Percentiles rank a stretch among this genome's conserved stretches.
phyloP scores from a whole-genome alignment of 352 stramenopile genomes.

The Pythium aristosporum region DNA sequence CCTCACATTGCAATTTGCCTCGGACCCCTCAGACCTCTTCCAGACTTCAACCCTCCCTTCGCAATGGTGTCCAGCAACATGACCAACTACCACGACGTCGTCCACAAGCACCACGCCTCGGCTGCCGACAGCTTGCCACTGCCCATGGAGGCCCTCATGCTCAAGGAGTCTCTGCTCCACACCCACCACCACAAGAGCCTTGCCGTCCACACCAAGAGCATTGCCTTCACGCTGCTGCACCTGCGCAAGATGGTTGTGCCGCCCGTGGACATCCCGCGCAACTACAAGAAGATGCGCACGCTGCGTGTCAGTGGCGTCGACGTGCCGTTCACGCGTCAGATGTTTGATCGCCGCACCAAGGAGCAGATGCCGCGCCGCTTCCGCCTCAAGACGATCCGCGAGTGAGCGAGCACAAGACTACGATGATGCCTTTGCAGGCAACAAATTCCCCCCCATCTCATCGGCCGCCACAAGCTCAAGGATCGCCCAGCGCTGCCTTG shows the following conservation, averaged over 20 bases:
- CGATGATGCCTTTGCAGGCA: not conserved
- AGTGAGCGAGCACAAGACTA: slow-evolving; percentile 1
- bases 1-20: slow-evolving; percentile 15
- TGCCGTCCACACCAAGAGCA: slow-evolving; percentile 35
- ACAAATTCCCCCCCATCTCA: not conserved
- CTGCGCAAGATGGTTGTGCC: slow-evolving; percentile 53
- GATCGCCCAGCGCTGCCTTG: not conserved
- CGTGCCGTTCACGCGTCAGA: slow-evolving; percentile 55
- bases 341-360: slow-evolving; percentile 51
- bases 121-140: slow-evolving; percentile 1
- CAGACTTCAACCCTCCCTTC: not conserved
- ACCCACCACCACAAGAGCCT: slow-evolving; percentile 25
- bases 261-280: slow-evolving; percentile 46
- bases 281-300: slow-evolving; percentile 32
- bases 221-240: slow-evolving; percentile 46
- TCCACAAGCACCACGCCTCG: slow-evolving; percentile 8
- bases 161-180: slow-evolving; percentile 46
- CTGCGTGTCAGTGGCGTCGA: slow-evolving; percentile 40
- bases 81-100: slow-evolving; percentile 16
- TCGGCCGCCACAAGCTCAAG: not conserved
- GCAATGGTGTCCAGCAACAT: slow-evolving; percentile 21
- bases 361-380: slow-evolving; percentile 12
- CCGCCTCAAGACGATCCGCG: slow-evolving; percentile 23
- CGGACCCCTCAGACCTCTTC: not conserved
- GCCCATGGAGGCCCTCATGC: slow-evolving; percentile 38